phyloP scores from a whole-genome alignment of 495 filamentous ascomycete genomes.

The Lasiosphaeria hispida region DNA sequence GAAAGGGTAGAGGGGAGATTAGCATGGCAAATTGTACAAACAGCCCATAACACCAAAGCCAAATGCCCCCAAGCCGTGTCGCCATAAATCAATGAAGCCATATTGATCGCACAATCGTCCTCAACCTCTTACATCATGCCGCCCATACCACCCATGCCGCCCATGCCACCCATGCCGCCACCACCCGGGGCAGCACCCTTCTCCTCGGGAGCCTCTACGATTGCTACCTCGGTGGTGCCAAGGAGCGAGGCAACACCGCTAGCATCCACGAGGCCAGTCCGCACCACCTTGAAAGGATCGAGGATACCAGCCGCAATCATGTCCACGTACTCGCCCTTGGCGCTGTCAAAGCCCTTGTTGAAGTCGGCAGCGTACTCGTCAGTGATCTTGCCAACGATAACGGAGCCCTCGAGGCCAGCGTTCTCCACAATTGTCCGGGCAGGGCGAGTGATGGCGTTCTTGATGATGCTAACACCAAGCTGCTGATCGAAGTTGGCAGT shows the following conservation, averaged over 20 bases:
- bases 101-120: slow-evolving; percentile 14
- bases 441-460: slow-evolving; percentile 92
- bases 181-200: slow-evolving; percentile 54
- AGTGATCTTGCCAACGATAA: slow-evolving; percentile 96
- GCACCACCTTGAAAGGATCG: slow-evolving; percentile 98
- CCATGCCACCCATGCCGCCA: slow-evolving; percentile 55
- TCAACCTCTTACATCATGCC: slow-evolving; percentile 20
- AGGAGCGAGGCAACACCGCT: slow-evolving; percentile 95
- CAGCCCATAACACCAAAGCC: slow-evolving; percentile 32
- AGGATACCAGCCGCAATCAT: slow-evolving; percentile 97
- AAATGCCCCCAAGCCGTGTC: slow-evolving; percentile 32
- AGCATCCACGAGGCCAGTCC: slow-evolving; percentile 90
- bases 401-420: slow-evolving; percentile 91
- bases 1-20: slow-evolving; percentile 34
- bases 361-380: slow-evolving; percentile 91
- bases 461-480: slow-evolving; percentile 95
- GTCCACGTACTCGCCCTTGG: slow-evolving; percentile 96
- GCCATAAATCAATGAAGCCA: slow-evolving; percentile 30
- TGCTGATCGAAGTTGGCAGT: slow-evolving; percentile 96
- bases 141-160: slow-evolving; percentile 54
- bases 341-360: slow-evolving; percentile 96
- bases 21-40: slow-evolving; percentile 33
- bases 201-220: slow-evolving; percentile 93
- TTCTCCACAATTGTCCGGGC: slow-evolving; percentile 97
- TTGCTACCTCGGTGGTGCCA: slow-evolving; percentile 96